Percentiles rank a stretch among this genome's conserved stretches.
Conservation (phyloP, 2,329 filamentous ascomycete genomes). For the Sporothrix pseudoabietina region DNA sequence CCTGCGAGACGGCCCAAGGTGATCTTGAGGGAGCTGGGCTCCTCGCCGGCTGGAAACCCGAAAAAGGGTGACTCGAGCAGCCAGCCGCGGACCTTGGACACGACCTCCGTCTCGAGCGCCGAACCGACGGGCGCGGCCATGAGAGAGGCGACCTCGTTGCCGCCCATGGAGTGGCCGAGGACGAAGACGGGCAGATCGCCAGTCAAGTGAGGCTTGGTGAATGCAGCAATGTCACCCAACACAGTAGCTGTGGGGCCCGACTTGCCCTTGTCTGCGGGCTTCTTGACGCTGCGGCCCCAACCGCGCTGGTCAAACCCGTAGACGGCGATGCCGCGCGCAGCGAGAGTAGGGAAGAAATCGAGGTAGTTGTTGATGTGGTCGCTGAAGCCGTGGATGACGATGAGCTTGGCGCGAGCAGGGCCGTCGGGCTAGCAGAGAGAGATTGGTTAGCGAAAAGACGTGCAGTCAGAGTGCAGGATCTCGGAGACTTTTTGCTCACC, state of each 20-base stretch:
- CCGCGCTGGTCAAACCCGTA: slow-evolving; percentile 83
- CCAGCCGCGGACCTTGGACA: slow-evolving; percentile 68
- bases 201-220: slow-evolving; percentile 62
- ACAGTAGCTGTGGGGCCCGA: slow-evolving; percentile 75
- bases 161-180: slow-evolving; percentile 90
- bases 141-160: slow-evolving; percentile 70
- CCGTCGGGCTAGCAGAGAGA: slow-evolving; percentile 53
- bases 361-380: slow-evolving; percentile 81
- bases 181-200: slow-evolving; percentile 67
- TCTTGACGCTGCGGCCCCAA: slow-evolving; percentile 75
- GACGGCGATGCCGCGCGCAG: slow-evolving; percentile 71
- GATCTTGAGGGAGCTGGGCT: slow-evolving; percentile 66
- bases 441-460: neutral
- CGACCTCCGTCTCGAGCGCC: slow-evolving; percentile 53
- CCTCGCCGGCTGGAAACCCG: slow-evolving; percentile 65
- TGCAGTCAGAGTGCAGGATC: neutral
- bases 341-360: slow-evolving; percentile 70
- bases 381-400: slow-evolving; percentile 88
- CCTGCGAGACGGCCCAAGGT: slow-evolving; percentile 67
- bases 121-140: slow-evolving; percentile 48
- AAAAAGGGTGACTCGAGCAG: slow-evolving; percentile 79
- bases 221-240: slow-evolving; percentile 75
- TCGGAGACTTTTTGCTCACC: slow-evolving; percentile 45
- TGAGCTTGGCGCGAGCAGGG: slow-evolving; percentile 66
- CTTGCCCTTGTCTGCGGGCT: slow-evolving; percentile 64